These are phyloP conservation scores for Scutellaria galericulata DNA, from an alignment of 257 asterid genomes.

Conservation along the genomic window DNA sequence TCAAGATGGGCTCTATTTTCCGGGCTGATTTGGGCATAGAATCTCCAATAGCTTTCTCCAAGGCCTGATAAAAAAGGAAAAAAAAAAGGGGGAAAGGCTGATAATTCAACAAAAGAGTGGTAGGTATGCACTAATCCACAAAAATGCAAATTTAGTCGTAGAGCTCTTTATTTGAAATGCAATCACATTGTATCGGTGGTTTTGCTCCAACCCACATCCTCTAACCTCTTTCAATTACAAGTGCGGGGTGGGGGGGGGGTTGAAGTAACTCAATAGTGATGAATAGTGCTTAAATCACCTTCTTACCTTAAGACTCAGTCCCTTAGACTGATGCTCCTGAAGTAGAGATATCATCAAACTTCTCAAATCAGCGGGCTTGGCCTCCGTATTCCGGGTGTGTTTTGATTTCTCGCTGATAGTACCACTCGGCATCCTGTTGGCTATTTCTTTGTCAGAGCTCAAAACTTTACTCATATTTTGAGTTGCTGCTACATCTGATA, in stretches of 20 bases:
- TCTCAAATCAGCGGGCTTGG: constrained; percentile 66
- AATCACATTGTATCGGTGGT: constrained; percentile 16
- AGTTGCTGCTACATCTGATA: constrained; percentile 48
- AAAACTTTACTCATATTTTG: constrained; percentile 47
- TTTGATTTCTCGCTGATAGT: constrained; percentile 54
- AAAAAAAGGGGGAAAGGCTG: constrained; percentile 26
- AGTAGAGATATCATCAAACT: constrained; percentile 72
- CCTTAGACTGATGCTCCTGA: constrained; percentile 68
- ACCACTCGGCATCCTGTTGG: constrained; percentile 49
- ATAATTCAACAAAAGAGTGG: constrained; percentile 23
- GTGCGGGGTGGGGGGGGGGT: background rate
- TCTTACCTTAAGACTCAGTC: constrained; percentile 87
- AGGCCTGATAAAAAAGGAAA: constrained; percentile 51
- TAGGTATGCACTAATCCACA: constrained; percentile 26
- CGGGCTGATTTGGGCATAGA: constrained; percentile 66
- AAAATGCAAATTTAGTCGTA: constrained; percentile 19
- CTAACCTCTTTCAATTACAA: background rate
- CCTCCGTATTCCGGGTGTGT: constrained; percentile 45
- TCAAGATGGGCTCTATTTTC: constrained; percentile 82
- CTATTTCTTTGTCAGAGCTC: constrained; percentile 65
- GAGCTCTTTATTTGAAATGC: constrained; percentile 17
- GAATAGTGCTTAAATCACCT: constrained; percentile 30
- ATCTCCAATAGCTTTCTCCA: constrained; percentile 92
- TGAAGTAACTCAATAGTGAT: constrained; percentile 27
- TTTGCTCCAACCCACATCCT: background rate